phyloP scores from a whole-genome alignment of 345 rosid genomes.

The Luvunga scandens region DNA sequence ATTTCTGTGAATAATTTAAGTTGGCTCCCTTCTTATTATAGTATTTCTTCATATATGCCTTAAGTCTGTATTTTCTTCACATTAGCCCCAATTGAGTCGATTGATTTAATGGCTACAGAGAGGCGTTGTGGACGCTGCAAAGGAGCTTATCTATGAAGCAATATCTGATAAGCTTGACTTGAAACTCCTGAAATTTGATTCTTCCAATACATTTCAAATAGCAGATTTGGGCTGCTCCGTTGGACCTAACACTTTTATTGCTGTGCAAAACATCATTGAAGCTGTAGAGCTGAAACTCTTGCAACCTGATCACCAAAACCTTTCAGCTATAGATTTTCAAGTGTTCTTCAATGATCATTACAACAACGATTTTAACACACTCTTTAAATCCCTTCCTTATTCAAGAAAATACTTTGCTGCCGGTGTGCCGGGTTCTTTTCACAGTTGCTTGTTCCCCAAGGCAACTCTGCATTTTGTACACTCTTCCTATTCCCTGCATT shows the following conservation, averaged over 20 bases:
- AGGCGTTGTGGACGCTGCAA: background rate
- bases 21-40: no score
- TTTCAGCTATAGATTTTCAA: conserved; percentile 14
- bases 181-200: background rate
- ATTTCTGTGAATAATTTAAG: no score
- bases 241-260: conserved; percentile 32
- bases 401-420: conserved; percentile 14
- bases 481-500: conserved; percentile 33
- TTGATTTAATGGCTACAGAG: background rate
- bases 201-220: conserved; percentile 4
- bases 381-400: conserved; percentile 27
- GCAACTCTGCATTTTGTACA: conserved; percentile 34
- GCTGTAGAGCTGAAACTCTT: conserved; percentile 12
- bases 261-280: conserved; percentile 27
- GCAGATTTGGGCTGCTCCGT: conserved; percentile 36
- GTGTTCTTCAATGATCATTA: conserved; percentile 41
- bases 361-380: conserved; percentile 40
- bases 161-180: background rate
- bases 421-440: conserved; percentile 38
- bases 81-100: background rate
- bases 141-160: conserved; percentile 15
- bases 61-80: background rate
- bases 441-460: conserved; percentile 26
- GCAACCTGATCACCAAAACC: background rate
- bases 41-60: background rate